Evolutionary conservation across 2,329 filamentous ascomycete genomes (phyloP), one percentile per base, ranked within the genome.

Genomic region (Aureobasidium sp.): DNA sequence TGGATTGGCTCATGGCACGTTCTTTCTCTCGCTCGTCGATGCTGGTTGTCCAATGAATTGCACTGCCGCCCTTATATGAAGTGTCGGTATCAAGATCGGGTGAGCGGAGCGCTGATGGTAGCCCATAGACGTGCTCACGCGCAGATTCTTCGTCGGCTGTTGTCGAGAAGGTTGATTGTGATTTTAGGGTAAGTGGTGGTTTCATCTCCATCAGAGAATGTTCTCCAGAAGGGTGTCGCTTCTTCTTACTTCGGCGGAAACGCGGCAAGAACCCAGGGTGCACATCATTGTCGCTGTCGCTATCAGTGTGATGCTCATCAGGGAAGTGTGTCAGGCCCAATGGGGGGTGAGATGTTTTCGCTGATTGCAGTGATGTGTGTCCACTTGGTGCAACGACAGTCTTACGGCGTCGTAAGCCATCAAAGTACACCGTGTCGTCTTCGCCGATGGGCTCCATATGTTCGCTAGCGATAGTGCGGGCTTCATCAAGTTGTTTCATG

Each of bases 311-410:
- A 60, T 87, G 84, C 24, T 87, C 82, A 10, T 87, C 83, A 0
- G 92, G 91, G 71, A 96, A 90, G 39, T 84, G 85, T 0, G 91
- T 89, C 90, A 96, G 95, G 52, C 93, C 93, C 9, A 96, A 77
- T 0, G 92, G 92, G 1, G 89, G 90, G 70, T 94, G 89, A 0
- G 81, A 67, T 0, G 79, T 81, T 67, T 79, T 83, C 68, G 74
- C 69, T 24, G 76, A 77, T 48, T 73, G 72, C 17, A 82, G 67
- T 5, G 78, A 77, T 69, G 71, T 74, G 53, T 66, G 75, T 9
- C 47, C 47, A 34, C 78, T 78, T 44, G 78, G 72, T 27, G 78
- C 79, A 24, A 82, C 66, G 48, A 85, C 73, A 2, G 84, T 87
- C 71, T 79, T 84, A 59, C 94, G 83, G 68, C 92, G 82, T 69